Conservation (phyloP, 768 basidiomycete species). For the Asterophora lycoperdoides region DNA sequence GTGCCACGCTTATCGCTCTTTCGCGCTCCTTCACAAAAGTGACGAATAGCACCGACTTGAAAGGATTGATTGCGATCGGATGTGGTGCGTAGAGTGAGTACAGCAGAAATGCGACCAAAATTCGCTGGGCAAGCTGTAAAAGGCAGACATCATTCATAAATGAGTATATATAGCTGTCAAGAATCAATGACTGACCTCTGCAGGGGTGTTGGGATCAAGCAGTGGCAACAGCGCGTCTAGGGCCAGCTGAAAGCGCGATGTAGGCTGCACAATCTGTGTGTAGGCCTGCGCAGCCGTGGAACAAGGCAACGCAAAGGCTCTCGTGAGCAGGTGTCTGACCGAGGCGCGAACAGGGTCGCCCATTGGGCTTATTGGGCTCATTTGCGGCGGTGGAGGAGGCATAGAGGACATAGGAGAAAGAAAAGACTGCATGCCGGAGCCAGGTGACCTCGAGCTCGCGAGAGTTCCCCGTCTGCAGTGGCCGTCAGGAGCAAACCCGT, state of each 20-base stretch:
- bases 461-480: constrained; percentile 15
- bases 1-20: constrained; percentile 49
- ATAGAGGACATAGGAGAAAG: constrained; percentile 21
- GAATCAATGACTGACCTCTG: constrained; percentile 41
- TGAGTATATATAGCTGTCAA: constrained; percentile 2
- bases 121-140: constrained; percentile 62
- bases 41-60: constrained; percentile 67
- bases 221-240: constrained; percentile 77
- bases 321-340: constrained; percentile 61
- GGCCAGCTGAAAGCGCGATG: constrained; percentile 77
- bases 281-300: constrained; percentile 75
- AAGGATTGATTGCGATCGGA: constrained; percentile 77
- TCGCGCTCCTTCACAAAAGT: constrained; percentile 68
- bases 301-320: constrained; percentile 68
- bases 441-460: constrained; percentile 19
- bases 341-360: constrained; percentile 56
- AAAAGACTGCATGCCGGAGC: constrained; percentile 24
- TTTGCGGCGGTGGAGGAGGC: constrained; percentile 10
- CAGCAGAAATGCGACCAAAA: constrained; percentile 75
- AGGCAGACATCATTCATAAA: constrained; percentile 5
- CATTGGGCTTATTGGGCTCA: constrained; percentile 22
- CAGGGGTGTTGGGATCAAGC: constrained; percentile 48
- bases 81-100: constrained; percentile 78
- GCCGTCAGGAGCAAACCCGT: constrained; percentile 15
- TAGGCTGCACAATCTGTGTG: constrained; percentile 68